Conservation (phyloP, 306 rosid genomes). For the Quercus ilex region DNA sequence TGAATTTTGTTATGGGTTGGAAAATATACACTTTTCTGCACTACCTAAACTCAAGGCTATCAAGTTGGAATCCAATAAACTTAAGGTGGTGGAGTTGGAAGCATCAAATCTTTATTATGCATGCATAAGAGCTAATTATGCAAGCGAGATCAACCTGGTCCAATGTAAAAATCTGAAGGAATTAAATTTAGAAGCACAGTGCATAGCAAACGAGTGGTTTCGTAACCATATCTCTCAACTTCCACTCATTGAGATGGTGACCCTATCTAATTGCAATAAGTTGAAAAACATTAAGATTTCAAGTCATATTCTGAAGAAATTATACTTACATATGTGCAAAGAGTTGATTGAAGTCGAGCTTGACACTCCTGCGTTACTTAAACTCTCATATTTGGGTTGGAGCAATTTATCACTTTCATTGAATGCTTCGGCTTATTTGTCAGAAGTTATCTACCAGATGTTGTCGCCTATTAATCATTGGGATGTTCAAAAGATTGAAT, state of each 20-base stretch:
- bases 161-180: conserved; percentile 8
- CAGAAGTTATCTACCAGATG: not conserved
- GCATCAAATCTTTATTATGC: too few species aligned
- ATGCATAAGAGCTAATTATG: too few species aligned
- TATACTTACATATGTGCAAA: conserved; percentile 1
- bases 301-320: not conserved
- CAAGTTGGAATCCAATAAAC: too few species aligned
- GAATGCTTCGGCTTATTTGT: not conserved
- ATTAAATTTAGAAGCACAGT: not conserved
- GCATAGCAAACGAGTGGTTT: conserved; percentile 7
- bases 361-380: not conserved
- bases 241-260: not conserved
- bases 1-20: too few species aligned
- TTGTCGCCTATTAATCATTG: not conserved
- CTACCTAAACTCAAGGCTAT: too few species aligned
- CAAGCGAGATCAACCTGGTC: too few species aligned
- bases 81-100: too few species aligned
- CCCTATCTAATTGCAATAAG: conserved; percentile 1
- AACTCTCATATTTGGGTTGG: not conserved
- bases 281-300: conserved; percentile 15
- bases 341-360: not conserved
- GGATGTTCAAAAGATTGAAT: not conserved
- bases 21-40: too few species aligned
- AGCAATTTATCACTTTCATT: not conserved
- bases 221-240: not conserved